phyloP scores from a whole-genome alignment of 257 asterid genomes.

The Nicotiana undulata region DNA sequence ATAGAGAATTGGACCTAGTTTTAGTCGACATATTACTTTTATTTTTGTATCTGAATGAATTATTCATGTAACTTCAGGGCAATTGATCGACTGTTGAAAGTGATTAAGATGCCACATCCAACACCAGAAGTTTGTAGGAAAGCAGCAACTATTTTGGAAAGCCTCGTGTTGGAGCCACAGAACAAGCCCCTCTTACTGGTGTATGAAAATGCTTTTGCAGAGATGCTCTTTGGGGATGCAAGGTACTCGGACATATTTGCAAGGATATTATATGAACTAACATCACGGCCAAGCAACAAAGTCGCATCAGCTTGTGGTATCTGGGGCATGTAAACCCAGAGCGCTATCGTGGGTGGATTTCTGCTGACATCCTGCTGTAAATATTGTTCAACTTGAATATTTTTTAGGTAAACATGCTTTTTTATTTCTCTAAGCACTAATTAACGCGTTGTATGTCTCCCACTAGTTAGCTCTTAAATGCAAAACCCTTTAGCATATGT shows the following conservation, averaged over 20 bases:
- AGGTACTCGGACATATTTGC: constrained; percentile 80
- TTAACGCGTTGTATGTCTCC: too few relatives aligned
- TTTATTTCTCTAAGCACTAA: background rate
- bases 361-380: background rate
- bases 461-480: background rate
- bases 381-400: background rate
- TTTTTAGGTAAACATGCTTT: background rate
- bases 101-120: constrained; percentile 74
- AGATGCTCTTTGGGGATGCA: constrained; percentile 74
- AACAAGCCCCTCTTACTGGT: constrained; percentile 69
- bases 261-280: constrained; percentile 74
- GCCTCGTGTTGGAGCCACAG: constrained; percentile 91
- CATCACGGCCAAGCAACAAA: constrained; percentile 71
- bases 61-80: constrained; percentile 53
- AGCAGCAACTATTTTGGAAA: constrained; percentile 85
- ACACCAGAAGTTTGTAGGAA: constrained; percentile 94
- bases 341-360: background rate
- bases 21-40: background rate
- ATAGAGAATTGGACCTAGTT: background rate
- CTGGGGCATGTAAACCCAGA: constrained; percentile 75
- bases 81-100: constrained; percentile 76
- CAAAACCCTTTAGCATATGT: background rate
- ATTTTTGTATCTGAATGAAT: background rate
- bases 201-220: constrained; percentile 81
- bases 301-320: constrained; percentile 78